A percentile compares a stretch with the other conserved stretches of the same genome.
These are phyloP conservation scores for Linnemannia hyalina DNA, from an alignment of 192 early-diverging fungal species.

Conservation along the genomic window DNA sequence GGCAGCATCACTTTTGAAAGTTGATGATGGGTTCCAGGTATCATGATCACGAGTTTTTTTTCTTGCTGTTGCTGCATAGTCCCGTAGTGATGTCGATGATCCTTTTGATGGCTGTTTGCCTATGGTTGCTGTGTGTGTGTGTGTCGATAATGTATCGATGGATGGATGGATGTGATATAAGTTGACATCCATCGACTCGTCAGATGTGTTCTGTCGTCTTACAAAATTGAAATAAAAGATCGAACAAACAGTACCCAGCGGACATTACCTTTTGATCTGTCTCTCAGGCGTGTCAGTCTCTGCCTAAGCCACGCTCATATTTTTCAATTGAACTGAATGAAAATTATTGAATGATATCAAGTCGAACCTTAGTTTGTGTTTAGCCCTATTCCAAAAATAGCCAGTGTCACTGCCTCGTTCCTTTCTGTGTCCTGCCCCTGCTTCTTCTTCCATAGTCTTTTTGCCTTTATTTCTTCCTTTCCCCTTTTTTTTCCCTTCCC, in stretches of 20 bases:
- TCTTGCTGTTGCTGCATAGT: background rate
- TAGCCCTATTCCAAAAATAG: background rate
- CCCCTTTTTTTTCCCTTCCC: background rate
- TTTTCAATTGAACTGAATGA: background rate
- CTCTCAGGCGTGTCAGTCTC: background rate
- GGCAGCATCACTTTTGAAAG: background rate
- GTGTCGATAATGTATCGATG: background rate
- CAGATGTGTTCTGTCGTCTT: conserved; percentile 29
- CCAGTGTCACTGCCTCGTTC: background rate
- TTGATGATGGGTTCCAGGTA: background rate
- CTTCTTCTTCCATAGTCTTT: background rate
- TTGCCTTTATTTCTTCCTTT: background rate
- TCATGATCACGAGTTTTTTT: background rate
- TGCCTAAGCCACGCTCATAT: background rate
- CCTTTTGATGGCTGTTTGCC: background rate
- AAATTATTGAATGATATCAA: too few species aligned
- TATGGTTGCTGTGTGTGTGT: background rate
- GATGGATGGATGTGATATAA: conserved; percentile 27
- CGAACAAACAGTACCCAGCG: conserved; percentile 9
- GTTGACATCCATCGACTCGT: background rate
- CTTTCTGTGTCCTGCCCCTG: background rate
- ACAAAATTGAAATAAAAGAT: conserved; percentile 54
- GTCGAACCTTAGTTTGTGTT: too few species aligned
- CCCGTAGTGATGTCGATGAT: background rate
- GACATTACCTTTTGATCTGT: background rate